Base-by-base conservation (phyloP, 352 stramenopile genomes). In the Phytophthora pinifolia region DNA sequence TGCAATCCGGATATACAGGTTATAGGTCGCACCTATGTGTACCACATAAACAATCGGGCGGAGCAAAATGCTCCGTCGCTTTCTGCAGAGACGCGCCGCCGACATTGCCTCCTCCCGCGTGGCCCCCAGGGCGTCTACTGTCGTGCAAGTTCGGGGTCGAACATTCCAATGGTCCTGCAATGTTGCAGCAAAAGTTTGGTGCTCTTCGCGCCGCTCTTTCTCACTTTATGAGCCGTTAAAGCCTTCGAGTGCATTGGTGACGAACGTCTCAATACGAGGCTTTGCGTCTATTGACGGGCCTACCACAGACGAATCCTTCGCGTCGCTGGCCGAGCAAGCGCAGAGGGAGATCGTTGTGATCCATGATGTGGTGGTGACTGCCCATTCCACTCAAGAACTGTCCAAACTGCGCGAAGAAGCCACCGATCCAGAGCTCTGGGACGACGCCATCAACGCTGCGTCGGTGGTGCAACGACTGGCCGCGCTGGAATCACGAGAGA, bases 391-490 rank as follows among this genome's bases (percentile, higher is more conserved):
- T 20, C 54, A 80, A 29, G 44, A 76, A 56, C 69, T 90, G 31
- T 39, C 13, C 15, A 25, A 61, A 25, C 62, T 93, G 38, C 80
- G 76, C 2, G 9, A 54, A 25, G 54, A 85, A 41, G 79, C 80
- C 3, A 46, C 71, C 2, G 61, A 64, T 1, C 55, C 69, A 2
- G 60, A 81, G 41, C 70, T 93, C 6, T 93, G 83, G 80, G 70
- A 83, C 25, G 69, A 93, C 51, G 60, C 76, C n/a, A 59, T 65
- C 1, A 65, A 75, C 53, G 83, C 78, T 6, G 72, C 78, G 1
- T 60, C 39, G 0, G 55, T 91, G 2, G 67, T 89, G 25, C 83
- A 93, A 36, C 74, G 86, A 43, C 47, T 93, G 7, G 72, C 67
- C 15, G 65, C 58, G 1, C 54, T 93, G 18, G 80, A 91, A 48